Conservation (phyloP, 345 rosid genomes). For the Viola odorata region DNA sequence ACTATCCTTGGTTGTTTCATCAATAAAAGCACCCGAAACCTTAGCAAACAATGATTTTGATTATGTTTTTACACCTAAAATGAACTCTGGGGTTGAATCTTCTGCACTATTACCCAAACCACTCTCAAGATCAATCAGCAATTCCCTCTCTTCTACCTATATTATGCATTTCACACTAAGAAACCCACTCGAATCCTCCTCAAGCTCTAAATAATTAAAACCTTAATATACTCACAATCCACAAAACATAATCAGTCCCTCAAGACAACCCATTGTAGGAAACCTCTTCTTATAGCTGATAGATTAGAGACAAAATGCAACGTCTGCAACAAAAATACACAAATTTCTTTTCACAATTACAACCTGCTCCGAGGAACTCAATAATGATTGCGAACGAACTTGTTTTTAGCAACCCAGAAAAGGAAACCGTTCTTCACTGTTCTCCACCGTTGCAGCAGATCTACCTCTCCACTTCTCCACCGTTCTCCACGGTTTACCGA, state of each 20-base stretch:
- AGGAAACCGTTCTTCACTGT: no score
- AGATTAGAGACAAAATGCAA: background rate
- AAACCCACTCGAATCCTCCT: background rate
- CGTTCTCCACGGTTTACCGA: no score
- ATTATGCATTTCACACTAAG: constrained; percentile 2
- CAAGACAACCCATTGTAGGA: constrained; percentile 5
- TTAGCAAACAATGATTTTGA: constrained; percentile 17
- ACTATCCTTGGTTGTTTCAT: constrained; percentile 20
- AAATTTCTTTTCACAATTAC: background rate
- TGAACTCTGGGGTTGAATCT: constrained; percentile 24
- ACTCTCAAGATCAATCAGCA: constrained; percentile 66
- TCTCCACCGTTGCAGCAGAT: no score
- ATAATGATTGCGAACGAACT: background rate
- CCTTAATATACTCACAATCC: constrained; percentile 1
- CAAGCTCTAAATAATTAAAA: background rate
- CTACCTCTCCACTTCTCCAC: no score
- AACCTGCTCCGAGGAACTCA: background rate
- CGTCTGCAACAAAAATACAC: constrained; percentile 12
- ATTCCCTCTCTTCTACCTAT: constrained; percentile 19
- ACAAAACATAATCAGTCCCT: background rate
- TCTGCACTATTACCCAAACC: constrained; percentile 37
- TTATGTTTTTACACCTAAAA: constrained; percentile 23
- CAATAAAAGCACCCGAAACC: constrained; percentile 22
- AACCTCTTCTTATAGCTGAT: background rate
- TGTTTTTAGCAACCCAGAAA: background rate